A percentile compares a stretch with the other conserved stretches of the same genome.
Evolutionary conservation across 139 green algal species (phyloP).

Genomic region (Chlorella sp.): DNA sequence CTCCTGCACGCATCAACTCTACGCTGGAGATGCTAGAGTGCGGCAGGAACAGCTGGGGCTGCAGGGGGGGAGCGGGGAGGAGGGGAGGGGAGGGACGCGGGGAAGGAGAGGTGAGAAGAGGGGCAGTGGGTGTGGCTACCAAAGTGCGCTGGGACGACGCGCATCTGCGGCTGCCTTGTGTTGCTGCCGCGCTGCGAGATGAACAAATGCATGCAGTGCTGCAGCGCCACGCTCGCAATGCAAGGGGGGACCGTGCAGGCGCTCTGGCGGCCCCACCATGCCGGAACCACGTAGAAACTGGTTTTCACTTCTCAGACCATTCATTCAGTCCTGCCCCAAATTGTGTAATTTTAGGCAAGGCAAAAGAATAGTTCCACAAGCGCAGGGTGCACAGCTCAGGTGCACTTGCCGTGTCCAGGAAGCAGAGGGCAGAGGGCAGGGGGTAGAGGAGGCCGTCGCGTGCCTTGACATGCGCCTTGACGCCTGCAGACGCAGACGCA

Average conservation of each 20-base stretch:
- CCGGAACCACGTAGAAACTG: no score
- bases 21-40: constrained; percentile 27
- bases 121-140: not conserved
- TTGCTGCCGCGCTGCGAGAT: not conserved
- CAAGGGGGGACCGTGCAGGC: no score
- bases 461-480: constrained; percentile 42
- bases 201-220: no score
- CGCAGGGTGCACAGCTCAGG: not conserved
- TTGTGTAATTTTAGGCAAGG: no score
- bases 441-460: constrained; percentile 47
- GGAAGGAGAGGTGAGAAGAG: not conserved
- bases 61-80: not conserved
- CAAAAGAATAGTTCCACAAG: not conserved
- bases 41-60: constrained; percentile 54
- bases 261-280: no score
- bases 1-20: constrained; percentile 47
- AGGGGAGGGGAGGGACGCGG: not conserved
- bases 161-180: not conserved
- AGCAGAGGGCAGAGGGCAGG: constrained; percentile 40
- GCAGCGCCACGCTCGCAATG: not conserved
- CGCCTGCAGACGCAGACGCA: not conserved
- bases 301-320: no score
- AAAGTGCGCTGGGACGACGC: not conserved
- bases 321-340: no score
- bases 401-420: constrained; percentile 42